phyloP scores from a whole-genome alignment of 176 grass and related monocot species.

The Carex myosuroides region DNA sequence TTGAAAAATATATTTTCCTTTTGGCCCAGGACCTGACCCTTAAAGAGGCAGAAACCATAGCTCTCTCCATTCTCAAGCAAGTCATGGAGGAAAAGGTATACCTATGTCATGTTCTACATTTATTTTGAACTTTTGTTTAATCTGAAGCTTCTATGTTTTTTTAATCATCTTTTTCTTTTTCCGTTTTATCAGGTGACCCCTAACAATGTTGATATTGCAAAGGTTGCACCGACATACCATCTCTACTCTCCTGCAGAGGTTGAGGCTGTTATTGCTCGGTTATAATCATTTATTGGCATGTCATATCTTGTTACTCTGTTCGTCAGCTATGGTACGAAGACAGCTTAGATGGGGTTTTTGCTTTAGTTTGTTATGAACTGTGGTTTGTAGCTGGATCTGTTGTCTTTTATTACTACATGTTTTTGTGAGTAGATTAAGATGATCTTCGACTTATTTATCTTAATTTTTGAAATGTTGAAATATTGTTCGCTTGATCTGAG shows the following conservation, averaged over 20 bases:
- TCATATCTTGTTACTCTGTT: constrained; percentile 14
- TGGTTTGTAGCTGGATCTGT: constrained; percentile 22
- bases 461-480: neutral
- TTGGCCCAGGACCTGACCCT: constrained; percentile 68
- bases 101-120: neutral
- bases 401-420: constrained; percentile 13
- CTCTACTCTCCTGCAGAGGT: constrained; percentile 72
- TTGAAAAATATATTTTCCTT: neutral
- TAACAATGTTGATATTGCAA: constrained; percentile 76
- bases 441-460: neutral
- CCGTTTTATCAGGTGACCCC: constrained; percentile 47
- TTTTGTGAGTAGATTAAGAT: constrained; percentile 17
- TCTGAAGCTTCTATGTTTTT: neutral
- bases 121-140: neutral
- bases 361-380: constrained; percentile 12
- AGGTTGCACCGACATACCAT: constrained; percentile 64
- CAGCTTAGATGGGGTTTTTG: neutral
- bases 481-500: neutral
- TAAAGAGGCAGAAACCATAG: constrained; percentile 80
- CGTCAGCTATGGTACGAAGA: neutral
- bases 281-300: constrained; percentile 34
- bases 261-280: constrained; percentile 52
- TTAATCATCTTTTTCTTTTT: neutral
- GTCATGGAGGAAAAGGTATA: constrained; percentile 95
- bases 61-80: constrained; percentile 90